A percentile compares a stretch with the other conserved stretches of the same genome.
Conservation (phyloP, 257 asterid species). For the Solanum tarapatanum region DNA sequence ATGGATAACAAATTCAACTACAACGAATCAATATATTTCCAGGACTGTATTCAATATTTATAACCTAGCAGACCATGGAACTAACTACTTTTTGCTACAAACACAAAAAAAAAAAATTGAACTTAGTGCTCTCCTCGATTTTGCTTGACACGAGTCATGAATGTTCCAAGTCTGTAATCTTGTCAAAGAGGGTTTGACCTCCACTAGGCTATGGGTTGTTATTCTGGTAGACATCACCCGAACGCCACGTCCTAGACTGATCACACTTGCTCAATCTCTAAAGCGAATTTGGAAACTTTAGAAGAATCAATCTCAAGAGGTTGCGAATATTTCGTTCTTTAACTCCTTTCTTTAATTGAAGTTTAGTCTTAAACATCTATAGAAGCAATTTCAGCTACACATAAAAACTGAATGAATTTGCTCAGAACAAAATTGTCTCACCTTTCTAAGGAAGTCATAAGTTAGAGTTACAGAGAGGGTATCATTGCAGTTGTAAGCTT, state of each 20-base stretch:
- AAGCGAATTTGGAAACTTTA: not conserved
- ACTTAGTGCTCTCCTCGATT: not conserved
- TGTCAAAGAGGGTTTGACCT: not conserved
- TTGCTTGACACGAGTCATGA: not conserved
- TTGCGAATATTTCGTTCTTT: not conserved
- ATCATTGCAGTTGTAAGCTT: not conserved
- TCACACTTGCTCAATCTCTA: not conserved
- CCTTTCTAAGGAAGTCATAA: constrained; percentile 1
- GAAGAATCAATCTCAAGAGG: not conserved
- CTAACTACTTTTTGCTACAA: not conserved
- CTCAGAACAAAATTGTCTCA: not conserved
- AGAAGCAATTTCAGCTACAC: not conserved
- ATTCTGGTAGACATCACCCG: not conserved
- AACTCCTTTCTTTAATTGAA: not conserved
- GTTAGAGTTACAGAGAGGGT: not conserved
- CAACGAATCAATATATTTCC: not conserved
- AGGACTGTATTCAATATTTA: not conserved
- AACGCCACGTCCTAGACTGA: not conserved
- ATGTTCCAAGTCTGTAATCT: not conserved
- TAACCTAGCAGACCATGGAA: not conserved
- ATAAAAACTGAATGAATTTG: not conserved
- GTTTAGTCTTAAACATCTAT: not conserved
- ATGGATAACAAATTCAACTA: not conserved
- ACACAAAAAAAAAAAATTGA: not conserved
- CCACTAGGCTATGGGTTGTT: not conserved